These are phyloP conservation scores for Dichomitus squalens DNA, from an alignment of 1,284 basidiomycete species.

Conservation along the genomic window DNA sequence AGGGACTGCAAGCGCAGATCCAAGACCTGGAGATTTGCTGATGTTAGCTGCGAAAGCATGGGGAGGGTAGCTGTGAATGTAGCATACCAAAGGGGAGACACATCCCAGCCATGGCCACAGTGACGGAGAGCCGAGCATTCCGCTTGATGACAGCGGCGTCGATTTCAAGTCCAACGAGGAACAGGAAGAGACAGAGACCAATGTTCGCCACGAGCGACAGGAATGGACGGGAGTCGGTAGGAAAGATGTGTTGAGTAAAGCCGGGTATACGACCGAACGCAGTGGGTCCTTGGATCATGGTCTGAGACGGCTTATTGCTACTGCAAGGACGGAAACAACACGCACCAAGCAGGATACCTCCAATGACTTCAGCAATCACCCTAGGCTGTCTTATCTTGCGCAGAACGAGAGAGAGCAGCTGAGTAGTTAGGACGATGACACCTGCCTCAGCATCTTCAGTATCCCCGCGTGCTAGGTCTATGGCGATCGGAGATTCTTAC, in stretches of 20 bases:
- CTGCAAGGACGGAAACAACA: neutral
- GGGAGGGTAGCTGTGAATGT: no score
- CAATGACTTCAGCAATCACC: conserved; percentile 87
- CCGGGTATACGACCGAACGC: conserved; percentile 76
- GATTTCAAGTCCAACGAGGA: conserved; percentile 91
- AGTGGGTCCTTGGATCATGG: conserved; percentile 60
- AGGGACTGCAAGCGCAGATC: conserved; percentile 80
- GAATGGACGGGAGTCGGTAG: conserved; percentile 68
- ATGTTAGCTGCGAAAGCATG: neutral
- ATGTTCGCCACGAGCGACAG: conserved; percentile 92
- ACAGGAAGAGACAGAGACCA: conserved; percentile 90
- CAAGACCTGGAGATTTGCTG: conserved; percentile 63
- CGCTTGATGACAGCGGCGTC: conserved; percentile 79
- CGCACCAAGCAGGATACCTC: conserved; percentile 83
- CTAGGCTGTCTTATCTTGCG: conserved; percentile 82
- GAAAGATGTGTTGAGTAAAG: conserved; percentile 86
- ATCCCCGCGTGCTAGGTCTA: neutral
- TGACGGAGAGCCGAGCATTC: conserved; percentile 68
- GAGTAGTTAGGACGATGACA: conserved; percentile 82
- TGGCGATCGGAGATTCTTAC: conserved; percentile 46
- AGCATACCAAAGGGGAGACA: conserved; percentile 34
- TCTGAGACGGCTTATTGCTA: neutral
- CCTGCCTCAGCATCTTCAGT: conserved; percentile 37
- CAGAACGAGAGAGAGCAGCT: conserved; percentile 71
- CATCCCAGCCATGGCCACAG: conserved; percentile 56